Percentiles rank a stretch among this genome's conserved stretches.
Evolutionary conservation across 768 basidiomycete species (phyloP).

Genomic region (Sporobolomyces pararoseus): DNA sequence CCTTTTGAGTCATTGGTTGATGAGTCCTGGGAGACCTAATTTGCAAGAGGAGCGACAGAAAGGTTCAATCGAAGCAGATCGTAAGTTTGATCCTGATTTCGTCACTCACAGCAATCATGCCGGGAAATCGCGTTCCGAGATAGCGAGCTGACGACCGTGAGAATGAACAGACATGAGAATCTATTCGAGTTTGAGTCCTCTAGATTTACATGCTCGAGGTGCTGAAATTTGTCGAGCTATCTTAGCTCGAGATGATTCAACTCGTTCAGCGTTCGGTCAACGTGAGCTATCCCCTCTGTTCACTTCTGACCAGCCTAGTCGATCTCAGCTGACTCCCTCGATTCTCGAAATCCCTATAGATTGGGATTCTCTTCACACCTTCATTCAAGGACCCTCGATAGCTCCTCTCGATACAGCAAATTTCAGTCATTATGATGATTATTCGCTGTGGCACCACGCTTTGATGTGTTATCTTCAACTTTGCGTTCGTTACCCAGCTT

Average conservation of each 20-base stretch:
- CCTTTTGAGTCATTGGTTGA: constrained; percentile 19
- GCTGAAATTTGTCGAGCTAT: constrained; percentile 32
- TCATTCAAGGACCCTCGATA: constrained; percentile 25
- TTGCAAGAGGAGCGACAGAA: not conserved
- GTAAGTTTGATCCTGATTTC: constrained; percentile 9
- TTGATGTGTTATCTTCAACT: constrained; percentile 35
- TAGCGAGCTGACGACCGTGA: not conserved
- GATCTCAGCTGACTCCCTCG: not conserved
- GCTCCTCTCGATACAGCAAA: constrained; percentile 18
- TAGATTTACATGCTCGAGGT: constrained; percentile 34
- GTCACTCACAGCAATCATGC: too few relatives aligned
- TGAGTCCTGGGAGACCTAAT: constrained; percentile 3
- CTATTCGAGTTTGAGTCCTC: constrained; percentile 31
- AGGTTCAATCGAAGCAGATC: constrained; percentile 27
- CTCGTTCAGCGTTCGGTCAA: not conserved
- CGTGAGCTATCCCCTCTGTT: not conserved
- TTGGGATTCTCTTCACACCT: constrained; percentile 20
- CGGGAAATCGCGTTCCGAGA: not conserved
- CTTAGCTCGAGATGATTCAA: constrained; percentile 9
- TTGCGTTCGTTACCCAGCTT: constrained; percentile 26
- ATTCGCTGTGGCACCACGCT: constrained; percentile 26
- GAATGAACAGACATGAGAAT: constrained; percentile 30
- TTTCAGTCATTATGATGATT: constrained; percentile 26
- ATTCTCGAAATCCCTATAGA: not conserved
- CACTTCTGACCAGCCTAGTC: not conserved